Evolutionary conservation across 176 grass and related monocot genomes (phyloP).

Genomic region (Eleusine indica): DNA sequence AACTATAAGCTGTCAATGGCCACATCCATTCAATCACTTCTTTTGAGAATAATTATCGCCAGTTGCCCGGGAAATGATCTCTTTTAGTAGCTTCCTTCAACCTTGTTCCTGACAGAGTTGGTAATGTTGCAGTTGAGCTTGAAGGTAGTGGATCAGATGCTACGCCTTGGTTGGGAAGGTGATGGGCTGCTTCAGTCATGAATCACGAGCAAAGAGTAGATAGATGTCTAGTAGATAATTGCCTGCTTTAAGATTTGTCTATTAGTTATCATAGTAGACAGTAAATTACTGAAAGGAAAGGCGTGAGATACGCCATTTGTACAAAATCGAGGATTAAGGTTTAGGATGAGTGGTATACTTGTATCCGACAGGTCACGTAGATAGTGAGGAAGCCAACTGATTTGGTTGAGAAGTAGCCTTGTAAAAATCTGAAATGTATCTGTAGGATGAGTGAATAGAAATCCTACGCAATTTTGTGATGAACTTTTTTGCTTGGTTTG

Average conservation of each 20-base stretch:
- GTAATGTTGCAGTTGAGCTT: conserved; percentile 79
- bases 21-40: neutral
- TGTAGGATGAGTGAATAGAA: conserved; percentile 27
- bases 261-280: conserved; percentile 24
- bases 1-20: neutral
- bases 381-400: neutral
- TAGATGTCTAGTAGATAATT: conserved; percentile 19
- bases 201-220: conserved; percentile 45
- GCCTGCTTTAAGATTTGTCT: conserved; percentile 10
- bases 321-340: conserved; percentile 35
- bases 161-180: conserved; percentile 99
- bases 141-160: conserved; percentile 99
- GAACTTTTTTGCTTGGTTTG: conserved; percentile 6
- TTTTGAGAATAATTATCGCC: neutral
- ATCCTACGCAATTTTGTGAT: conserved; percentile 33
- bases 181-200: conserved; percentile 86
- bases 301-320: conserved; percentile 31
- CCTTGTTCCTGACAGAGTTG: conserved; percentile 40
- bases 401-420: conserved; percentile 26
- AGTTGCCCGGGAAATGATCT: neutral
- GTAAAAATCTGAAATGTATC: conserved; percentile 36
- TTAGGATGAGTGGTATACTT: conserved; percentile 40
- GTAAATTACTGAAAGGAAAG: conserved; percentile 28
- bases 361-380: conserved; percentile 24
- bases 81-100: conserved; percentile 17